A percentile compares a stretch with the other conserved stretches of the same genome.
Evolutionary conservation across 1,139 yeast species (phyloP).

Genomic region (Geotrichum carabidarum): DNA sequence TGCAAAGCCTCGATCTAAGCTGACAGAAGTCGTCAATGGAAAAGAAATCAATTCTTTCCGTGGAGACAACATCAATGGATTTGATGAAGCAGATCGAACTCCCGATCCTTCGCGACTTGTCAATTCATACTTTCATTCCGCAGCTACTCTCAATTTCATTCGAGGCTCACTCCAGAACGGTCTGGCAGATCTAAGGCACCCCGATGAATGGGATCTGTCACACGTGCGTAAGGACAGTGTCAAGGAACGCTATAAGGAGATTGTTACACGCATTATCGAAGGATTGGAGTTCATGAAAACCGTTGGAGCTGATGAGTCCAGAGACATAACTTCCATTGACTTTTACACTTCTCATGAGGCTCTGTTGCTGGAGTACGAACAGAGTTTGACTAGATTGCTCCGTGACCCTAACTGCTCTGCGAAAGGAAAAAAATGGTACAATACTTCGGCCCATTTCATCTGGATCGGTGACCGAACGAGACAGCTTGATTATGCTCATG

Average conservation of each 20-base stretch:
- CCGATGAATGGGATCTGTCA: slow-evolving; percentile 42
- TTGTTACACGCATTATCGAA: slow-evolving; percentile 38
- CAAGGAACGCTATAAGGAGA: slow-evolving; percentile 38
- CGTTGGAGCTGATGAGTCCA: slow-evolving; percentile 38
- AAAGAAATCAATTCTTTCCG: slow-evolving; percentile 41
- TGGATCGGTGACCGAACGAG: slow-evolving; percentile 47
- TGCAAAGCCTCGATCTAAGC: slow-evolving; percentile 44
- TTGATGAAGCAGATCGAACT: slow-evolving; percentile 37
- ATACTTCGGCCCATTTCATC: slow-evolving; percentile 43
- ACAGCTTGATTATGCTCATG: slow-evolving; percentile 44
- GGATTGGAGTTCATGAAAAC: slow-evolving; percentile 40
- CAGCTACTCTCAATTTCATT: slow-evolving; percentile 43
- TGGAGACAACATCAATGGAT: slow-evolving; percentile 45
- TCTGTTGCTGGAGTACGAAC: slow-evolving; percentile 42
- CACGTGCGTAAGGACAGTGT: slow-evolving; percentile 39
- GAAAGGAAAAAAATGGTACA: slow-evolving; percentile 35
- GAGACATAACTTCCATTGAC: slow-evolving; percentile 36
- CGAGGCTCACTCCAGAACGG: slow-evolving; percentile 38
- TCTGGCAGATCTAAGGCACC: slow-evolving; percentile 42
- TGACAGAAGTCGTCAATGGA: slow-evolving; percentile 42
- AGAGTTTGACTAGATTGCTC: slow-evolving; percentile 38
- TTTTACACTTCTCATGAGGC: slow-evolving; percentile 44
- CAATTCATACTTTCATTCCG: slow-evolving; percentile 43
- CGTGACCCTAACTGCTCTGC: slow-evolving; percentile 25
- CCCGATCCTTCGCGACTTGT: slow-evolving; percentile 44